These are phyloP conservation scores for Simmondsia chinensis DNA, from an alignment of 148 eudicot species.

Conservation along the genomic window DNA sequence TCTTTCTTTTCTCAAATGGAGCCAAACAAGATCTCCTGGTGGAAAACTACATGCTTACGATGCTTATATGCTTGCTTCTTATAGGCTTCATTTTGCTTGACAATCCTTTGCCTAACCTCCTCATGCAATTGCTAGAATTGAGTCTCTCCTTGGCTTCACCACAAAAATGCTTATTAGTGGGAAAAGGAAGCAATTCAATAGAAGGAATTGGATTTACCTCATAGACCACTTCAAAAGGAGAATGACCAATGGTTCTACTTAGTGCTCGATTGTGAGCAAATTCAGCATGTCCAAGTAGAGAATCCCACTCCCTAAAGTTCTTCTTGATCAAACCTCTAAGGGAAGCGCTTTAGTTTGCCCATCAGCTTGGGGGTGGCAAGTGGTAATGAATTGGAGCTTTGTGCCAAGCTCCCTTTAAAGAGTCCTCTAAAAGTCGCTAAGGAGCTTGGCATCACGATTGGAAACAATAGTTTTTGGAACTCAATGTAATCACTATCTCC, in stretches of 20 bases:
- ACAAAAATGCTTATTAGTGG: too few relatives aligned
- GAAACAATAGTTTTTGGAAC: neutral
- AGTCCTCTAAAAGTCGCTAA: conserved; percentile 1
- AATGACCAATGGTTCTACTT: neutral
- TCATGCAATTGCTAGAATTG: too few relatives aligned
- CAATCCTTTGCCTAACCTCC: too few relatives aligned
- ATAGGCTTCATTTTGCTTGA: too few relatives aligned
- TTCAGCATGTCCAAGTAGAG: neutral
- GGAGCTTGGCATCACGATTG: neutral
- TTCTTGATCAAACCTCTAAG: neutral
- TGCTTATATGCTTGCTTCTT: too few relatives aligned
- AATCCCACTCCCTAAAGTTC: neutral
- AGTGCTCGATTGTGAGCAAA: neutral
- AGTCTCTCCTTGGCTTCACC: too few relatives aligned
- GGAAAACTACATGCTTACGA: too few relatives aligned
- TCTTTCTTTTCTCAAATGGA: too few relatives aligned
- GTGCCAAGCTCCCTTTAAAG: neutral
- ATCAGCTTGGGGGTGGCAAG: neutral
- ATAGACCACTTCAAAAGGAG: neutral
- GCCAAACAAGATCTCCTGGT: too few relatives aligned
- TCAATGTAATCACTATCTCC: neutral
- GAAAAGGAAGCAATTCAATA: too few relatives aligned
- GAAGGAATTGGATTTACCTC: neutral
- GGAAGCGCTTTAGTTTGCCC: neutral
- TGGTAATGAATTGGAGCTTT: neutral